Conservation (phyloP, 2,329 filamentous ascomycete genomes). For the Pseudogymnoascus sp. region DNA sequence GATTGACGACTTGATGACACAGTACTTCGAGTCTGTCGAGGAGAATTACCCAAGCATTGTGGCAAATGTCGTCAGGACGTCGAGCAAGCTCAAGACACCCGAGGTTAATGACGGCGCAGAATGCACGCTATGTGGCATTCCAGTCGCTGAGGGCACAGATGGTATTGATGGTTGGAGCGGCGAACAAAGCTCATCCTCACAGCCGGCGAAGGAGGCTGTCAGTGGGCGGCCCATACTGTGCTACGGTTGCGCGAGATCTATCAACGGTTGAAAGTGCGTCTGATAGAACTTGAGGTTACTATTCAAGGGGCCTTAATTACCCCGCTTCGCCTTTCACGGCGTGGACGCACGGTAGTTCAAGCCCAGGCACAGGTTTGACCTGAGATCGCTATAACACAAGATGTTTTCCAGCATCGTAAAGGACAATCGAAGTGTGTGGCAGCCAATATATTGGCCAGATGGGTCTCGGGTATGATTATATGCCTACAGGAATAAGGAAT, state of each 20-base stretch:
- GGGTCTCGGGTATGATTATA: neutral
- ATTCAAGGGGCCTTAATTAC: neutral
- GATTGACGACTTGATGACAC: slow-evolving; percentile 83
- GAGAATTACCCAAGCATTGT: slow-evolving; percentile 84
- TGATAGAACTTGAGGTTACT: neutral
- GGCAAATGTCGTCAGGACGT: slow-evolving; percentile 88
- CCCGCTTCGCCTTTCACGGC: neutral
- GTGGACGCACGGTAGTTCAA: neutral
- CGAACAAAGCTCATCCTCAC: slow-evolving; percentile 39
- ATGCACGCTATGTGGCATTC: slow-evolving; percentile 65
- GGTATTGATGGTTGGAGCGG: slow-evolving; percentile 54
- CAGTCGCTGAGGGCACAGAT: slow-evolving; percentile 56
- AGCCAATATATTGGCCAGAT: neutral
- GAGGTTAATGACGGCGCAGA: slow-evolving; percentile 27
- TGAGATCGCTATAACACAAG: neutral
- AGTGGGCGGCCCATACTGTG: slow-evolving; percentile 43
- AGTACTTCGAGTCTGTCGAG: slow-evolving; percentile 84
- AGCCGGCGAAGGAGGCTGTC: slow-evolving; percentile 22
- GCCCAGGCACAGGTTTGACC: neutral
- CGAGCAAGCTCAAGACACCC: slow-evolving; percentile 64
- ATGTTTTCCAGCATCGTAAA: neutral
- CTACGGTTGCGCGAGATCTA: slow-evolving; percentile 67
- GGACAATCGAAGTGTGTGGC: neutral
- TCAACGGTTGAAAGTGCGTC: slow-evolving; percentile 39
- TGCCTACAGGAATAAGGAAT: neutral